Evolutionary conservation across 257 asterid genomes (phyloP).

Genomic region (Solanum medicagineum): DNA sequence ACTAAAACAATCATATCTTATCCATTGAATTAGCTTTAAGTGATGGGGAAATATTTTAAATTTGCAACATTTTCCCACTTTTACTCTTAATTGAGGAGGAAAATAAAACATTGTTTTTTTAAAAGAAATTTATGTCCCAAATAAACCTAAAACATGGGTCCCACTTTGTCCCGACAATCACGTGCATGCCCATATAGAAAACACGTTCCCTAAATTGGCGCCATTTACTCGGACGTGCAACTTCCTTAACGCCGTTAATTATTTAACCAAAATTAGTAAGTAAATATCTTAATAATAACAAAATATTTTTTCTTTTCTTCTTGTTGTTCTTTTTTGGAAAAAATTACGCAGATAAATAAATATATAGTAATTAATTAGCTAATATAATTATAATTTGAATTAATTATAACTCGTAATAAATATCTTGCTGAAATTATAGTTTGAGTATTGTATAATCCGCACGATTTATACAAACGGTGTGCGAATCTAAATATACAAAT

Average conservation of each 20-base stretch:
- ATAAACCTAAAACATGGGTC: conserved; percentile 3
- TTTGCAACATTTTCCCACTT: not conserved
- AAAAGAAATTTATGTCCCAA: not conserved
- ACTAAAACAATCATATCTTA: not conserved
- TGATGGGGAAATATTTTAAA: not conserved
- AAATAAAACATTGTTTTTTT: not conserved
- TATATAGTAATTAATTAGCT: no score
- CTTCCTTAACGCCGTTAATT: not conserved
- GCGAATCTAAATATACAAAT: no score
- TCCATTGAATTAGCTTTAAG: not conserved
- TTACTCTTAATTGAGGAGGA: not conserved
- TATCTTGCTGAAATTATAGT: no score
- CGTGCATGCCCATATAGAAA: conserved; percentile 25
- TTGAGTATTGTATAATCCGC: no score
- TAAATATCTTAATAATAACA: not conserved
- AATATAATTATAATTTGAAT: no score
- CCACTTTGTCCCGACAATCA: conserved; percentile 12
- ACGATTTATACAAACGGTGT: no score
- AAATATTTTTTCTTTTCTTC: not conserved
- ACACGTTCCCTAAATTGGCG: conserved; percentile 21
- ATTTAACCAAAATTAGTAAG: not conserved
- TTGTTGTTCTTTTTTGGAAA: not conserved
- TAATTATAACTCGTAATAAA: no score
- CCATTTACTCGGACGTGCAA: not conserved
- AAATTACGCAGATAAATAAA: no score